Base-by-base conservation (phyloP, 2,329 filamentous ascomycete genomes). In the Colletotrichum brevisporum region DNA sequence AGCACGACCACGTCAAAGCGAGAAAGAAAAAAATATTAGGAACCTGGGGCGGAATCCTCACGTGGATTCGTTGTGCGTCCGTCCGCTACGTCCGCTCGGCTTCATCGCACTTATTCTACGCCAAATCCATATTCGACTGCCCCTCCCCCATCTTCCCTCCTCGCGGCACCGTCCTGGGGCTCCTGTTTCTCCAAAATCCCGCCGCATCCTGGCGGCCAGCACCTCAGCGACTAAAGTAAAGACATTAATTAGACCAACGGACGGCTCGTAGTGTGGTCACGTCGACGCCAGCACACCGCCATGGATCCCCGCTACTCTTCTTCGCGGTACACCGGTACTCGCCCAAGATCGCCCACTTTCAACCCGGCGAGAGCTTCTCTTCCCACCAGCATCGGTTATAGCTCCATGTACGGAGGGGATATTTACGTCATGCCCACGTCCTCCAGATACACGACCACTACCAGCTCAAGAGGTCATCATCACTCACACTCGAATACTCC, bases 361-460 rank as follows among this genome's bases (percentile, higher is more conserved):
- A 86, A 85, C 73, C 85, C 87, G 55, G 86, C 85, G 64, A 84
- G 87, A 67, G 78, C 85, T 56, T 89, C 87, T 31, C 77, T 89
- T 76, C 88, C 88, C 18, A 81, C 83, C 55, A 83, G 82, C 74
- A 78, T 86, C 59, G 84, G 83, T 26, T 86, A 86, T 75, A 83
- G 80, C 74, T 81, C 83, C 67, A 78, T 83, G 65, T 88, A 88
- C 71, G 80, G 81, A 67, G 84, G 85, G 60, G 88, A 90, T 73
- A 80, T 87, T 67, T 86, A 90, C 71, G 83, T 85, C 71, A 79
- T 88, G 75, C 86, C 87, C 18, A 77, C 82, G 71, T 75, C 82
- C 74, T 76, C 82, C 73, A 61, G 79, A 79, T 72, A 72, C 57
- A 24, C 57, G 13, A 16, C 59, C 16, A 71, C 74, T 12, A 26